Conservation (phyloP, 2,329 filamentous ascomycete species). For the Monosporascus cannonballus region DNA sequence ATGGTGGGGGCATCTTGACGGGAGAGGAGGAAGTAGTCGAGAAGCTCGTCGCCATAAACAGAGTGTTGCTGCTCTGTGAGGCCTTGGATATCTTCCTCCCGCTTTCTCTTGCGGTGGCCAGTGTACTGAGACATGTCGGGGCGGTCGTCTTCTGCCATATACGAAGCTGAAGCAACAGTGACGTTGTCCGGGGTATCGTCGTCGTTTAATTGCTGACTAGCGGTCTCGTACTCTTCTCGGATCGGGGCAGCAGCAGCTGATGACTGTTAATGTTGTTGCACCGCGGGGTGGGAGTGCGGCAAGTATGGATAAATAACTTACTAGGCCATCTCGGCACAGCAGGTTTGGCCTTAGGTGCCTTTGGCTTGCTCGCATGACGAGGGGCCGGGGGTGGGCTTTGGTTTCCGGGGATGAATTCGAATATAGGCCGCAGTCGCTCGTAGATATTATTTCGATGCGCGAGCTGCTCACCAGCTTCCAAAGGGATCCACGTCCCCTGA, state of each 20-base stretch:
- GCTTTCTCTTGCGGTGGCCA: slow-evolving; percentile 70
- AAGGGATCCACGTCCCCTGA: slow-evolving; percentile 95
- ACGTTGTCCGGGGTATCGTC: slow-evolving; percentile 79
- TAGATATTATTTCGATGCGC: slow-evolving; percentile 83
- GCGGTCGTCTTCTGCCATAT: slow-evolving; percentile 77
- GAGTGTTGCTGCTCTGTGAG: slow-evolving; percentile 77
- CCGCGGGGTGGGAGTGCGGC: not conserved
- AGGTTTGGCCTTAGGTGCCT: slow-evolving; percentile 59
- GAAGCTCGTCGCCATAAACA: slow-evolving; percentile 83
- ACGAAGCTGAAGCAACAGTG: slow-evolving; percentile 77
- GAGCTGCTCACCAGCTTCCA: slow-evolving; percentile 72
- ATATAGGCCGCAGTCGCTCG: slow-evolving; percentile 77
- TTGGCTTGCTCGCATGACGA: slow-evolving; percentile 84
- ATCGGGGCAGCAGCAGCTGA: slow-evolving; percentile 33
- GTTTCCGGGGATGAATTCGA: slow-evolving; percentile 80
- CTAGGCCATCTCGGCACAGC: slow-evolving; percentile 56
- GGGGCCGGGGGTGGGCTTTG: slow-evolving; percentile 89
- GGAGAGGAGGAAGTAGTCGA: slow-evolving; percentile 92
- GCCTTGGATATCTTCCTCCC: slow-evolving; percentile 57
- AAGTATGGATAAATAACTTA: slow-evolving; percentile 19
- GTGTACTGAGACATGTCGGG: slow-evolving; percentile 62
- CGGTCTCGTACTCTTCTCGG: slow-evolving; percentile 59
- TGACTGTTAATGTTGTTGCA: slow-evolving; percentile 12
- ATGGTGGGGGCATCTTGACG: slow-evolving; percentile 69
- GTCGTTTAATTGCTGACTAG: slow-evolving; percentile 58